Percentiles rank a stretch among this genome's conserved stretches.
phyloP scores from a whole-genome alignment of 2,329 filamentous ascomycete species.

The Paracorniculantispora psalliotae region DNA sequence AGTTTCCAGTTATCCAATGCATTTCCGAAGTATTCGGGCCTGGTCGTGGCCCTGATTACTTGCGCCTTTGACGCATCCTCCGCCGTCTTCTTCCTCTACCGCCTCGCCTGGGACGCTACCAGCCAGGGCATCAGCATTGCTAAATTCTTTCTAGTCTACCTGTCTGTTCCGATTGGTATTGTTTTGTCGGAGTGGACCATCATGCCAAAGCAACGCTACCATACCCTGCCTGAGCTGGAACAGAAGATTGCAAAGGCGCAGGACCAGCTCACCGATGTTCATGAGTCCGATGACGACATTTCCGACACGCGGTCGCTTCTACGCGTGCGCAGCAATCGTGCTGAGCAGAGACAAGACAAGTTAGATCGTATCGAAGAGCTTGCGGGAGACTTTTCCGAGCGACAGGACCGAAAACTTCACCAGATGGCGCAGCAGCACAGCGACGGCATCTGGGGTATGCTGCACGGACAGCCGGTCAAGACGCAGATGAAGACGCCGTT shows the following conservation, averaged over 20 bases:
- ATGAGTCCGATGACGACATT: slow-evolving; percentile 52
- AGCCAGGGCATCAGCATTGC: slow-evolving; percentile 30
- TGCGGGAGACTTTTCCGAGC: slow-evolving; percentile 51
- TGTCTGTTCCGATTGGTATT: slow-evolving; percentile 31
- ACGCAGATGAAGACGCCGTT: slow-evolving; percentile 64
- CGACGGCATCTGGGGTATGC: slow-evolving; percentile 66
- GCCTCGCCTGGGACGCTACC: slow-evolving; percentile 61
- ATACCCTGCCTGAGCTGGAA: slow-evolving; percentile 34
- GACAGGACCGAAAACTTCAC: slow-evolving; percentile 46
- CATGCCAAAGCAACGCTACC: slow-evolving; percentile 37
- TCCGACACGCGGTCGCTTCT: slow-evolving; percentile 41
- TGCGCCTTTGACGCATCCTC: slow-evolving; percentile 82
- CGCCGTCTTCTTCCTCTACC: slow-evolving; percentile 70
- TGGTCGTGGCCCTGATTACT: slow-evolving; percentile 75
- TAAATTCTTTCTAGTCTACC: slow-evolving; percentile 38
- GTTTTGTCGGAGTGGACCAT: slow-evolving; percentile 32
- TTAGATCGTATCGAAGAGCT: slow-evolving; percentile 60
- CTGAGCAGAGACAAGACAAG: slow-evolving; percentile 49
- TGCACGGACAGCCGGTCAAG: slow-evolving; percentile 60
- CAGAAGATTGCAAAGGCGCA: slow-evolving; percentile 34
- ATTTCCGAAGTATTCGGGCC: slow-evolving; percentile 69
- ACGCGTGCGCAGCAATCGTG: slow-evolving; percentile 37
- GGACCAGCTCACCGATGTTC: slow-evolving; percentile 36
- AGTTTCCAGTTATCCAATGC: slow-evolving; percentile 82
- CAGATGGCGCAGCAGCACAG: slow-evolving; percentile 51